A percentile compares a stretch with the other conserved stretches of the same genome.
Conservation (phyloP, 768 basidiomycete species). For the Galerina marginata region DNA sequence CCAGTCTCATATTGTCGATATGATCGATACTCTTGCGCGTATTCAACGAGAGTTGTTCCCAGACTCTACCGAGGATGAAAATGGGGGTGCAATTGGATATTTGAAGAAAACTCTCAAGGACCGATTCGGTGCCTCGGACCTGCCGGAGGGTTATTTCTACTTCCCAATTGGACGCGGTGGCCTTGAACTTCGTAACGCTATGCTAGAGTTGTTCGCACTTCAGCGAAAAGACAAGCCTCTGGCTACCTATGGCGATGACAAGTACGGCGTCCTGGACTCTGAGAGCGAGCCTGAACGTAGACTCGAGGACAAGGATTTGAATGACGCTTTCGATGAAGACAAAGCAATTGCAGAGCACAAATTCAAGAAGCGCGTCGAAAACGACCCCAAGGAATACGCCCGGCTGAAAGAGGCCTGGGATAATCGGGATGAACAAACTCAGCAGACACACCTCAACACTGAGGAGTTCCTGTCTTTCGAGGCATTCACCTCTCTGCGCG, state of each 20-base stretch:
- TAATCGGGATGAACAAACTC: slow-evolving; percentile 7
- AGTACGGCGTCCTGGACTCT: too few relatives aligned
- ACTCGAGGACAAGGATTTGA: not conserved
- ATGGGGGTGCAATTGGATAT: slow-evolving; percentile 26
- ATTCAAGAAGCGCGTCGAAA: slow-evolving; percentile 25
- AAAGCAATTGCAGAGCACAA: slow-evolving; percentile 18
- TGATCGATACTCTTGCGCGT: slow-evolving; percentile 35
- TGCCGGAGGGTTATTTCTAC: slow-evolving; percentile 47
- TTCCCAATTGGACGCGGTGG: slow-evolving; percentile 44
- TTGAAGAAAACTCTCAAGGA: slow-evolving; percentile 29
- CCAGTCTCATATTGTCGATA: slow-evolving; percentile 32
- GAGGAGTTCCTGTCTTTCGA: slow-evolving; percentile 32
- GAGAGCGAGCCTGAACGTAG: not conserved
- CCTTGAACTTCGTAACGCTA: slow-evolving; percentile 40
- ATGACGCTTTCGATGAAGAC: slow-evolving; percentile 20
- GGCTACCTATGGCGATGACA: not conserved
- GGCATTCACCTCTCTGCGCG: slow-evolving; percentile 30
- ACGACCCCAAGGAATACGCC: slow-evolving; percentile 31
- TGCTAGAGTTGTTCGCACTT: slow-evolving; percentile 42
- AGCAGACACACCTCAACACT: slow-evolving; percentile 1
- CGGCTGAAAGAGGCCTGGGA: slow-evolving; percentile 29
- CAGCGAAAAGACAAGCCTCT: slow-evolving; percentile 17
- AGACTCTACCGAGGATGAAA: slow-evolving; percentile 7
- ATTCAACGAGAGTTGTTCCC: slow-evolving; percentile 40
- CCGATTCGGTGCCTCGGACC: slow-evolving; percentile 36